Evolutionary conservation across 2,329 filamentous ascomycete species (phyloP), one percentile per base, ranked within the genome.

Genomic region (Trichophyton mentagrophytes): DNA sequence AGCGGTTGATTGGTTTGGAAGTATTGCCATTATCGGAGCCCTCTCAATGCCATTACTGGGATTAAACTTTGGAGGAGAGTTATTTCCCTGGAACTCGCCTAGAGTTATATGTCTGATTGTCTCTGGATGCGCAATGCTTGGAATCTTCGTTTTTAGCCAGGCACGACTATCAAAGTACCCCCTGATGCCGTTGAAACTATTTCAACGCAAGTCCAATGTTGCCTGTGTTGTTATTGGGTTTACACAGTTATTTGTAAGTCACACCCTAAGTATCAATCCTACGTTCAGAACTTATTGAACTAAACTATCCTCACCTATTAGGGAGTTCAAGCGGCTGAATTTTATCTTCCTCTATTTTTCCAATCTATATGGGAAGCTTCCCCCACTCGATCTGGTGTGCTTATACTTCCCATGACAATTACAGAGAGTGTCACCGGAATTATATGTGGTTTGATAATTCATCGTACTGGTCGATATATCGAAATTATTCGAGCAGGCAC

Each of bases 11-110:
- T 82, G 80, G 79, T 71, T 77, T 17, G 80, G 80, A 6, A 79
- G 78, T 20, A 60, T 80, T 22, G 77, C 78, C 1, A 77, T 82
- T 69, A 80, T 91, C 22, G 87, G 86, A 46, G 89, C 86, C 17
- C 90, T 88, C 0, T 78, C 95, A n/a, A 92, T 95, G 88, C 79
- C 95, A 65, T 82, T 96, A 3, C 83, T 96, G 46, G 90, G 89
- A 0, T 82, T 96, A 8, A 87, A 95, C 69, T 89, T 91, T 64
- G 90, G 90, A 60, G 90, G 89, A 56, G 81, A 89, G 58, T 78
- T 79, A 20, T 83, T 82, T 64, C 86, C 90, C 1, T 95, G 90
- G 90, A 73, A 75, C 59, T 90, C 87, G 0, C 79, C 87, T 1
- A 85, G 82, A 1, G 87, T 91, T 38, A 80, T 95, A 66, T 90